phyloP scores from a whole-genome alignment of 106 monocot genomes.

The Acorus calamus region DNA sequence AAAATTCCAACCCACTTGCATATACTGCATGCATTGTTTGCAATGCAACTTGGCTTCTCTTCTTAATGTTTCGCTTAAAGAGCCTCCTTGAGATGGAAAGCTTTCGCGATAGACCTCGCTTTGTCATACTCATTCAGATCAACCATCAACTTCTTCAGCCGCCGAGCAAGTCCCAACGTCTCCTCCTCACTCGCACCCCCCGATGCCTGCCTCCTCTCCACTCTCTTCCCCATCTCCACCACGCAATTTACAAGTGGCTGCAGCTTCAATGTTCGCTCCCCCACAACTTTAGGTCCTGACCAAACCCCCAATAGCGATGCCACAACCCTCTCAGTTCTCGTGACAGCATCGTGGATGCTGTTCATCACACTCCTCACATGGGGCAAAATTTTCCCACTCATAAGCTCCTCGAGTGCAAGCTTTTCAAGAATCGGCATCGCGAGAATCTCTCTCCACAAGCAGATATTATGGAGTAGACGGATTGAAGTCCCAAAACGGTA shows the following conservation, averaged over 20 bases:
- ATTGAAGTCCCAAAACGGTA: constrained; percentile 71
- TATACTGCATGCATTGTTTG: too few relatives aligned
- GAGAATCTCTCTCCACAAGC: constrained; percentile 79
- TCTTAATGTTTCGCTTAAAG: constrained; percentile 16
- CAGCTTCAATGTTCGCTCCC: constrained; percentile 42
- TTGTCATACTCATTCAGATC: constrained; percentile 60
- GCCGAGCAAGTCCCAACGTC: constrained; percentile 52
- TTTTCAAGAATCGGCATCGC: constrained; percentile 57
- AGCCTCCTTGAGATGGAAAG: constrained; percentile 63
- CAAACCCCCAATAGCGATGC: constrained; percentile 67
- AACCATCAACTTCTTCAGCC: constrained; percentile 79
- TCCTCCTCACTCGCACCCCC: constrained; percentile 49
- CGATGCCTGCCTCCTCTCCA: constrained; percentile 62
- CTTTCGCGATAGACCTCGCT: constrained; percentile 48
- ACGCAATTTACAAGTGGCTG: constrained; percentile 71
- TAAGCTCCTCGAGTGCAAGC: constrained; percentile 68
- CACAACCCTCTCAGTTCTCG: constrained; percentile 71
- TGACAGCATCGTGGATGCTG: constrained; percentile 73
- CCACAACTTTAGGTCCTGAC: constrained; percentile 38
- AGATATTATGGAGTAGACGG: constrained; percentile 72
- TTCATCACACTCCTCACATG: constrained; percentile 59
- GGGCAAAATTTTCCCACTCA: constrained; percentile 65
- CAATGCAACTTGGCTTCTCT: too few relatives aligned
- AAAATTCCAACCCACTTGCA: too few relatives aligned
- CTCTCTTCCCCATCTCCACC: constrained; percentile 48